Conservation (phyloP, 345 rosid species). For the Murraya paniculata region DNA sequence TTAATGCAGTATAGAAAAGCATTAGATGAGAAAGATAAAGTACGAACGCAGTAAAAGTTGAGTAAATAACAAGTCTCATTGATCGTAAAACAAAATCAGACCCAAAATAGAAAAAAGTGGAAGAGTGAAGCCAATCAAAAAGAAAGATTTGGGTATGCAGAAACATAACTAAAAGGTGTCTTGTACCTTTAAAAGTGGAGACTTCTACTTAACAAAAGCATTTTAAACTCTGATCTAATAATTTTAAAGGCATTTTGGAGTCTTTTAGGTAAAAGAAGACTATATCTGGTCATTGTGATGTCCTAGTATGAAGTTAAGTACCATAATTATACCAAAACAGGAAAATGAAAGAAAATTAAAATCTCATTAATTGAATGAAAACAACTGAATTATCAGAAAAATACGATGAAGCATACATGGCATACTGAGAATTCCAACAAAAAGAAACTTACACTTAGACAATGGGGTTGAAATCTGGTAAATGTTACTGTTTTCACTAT, state of each 20-base stretch:
- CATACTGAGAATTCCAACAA: constrained; percentile 1
- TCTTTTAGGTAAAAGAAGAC: constrained; percentile 9
- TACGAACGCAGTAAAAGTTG: background rate
- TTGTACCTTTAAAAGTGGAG: constrained; percentile 40
- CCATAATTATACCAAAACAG: background rate
- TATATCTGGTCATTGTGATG: background rate
- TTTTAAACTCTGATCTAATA: constrained; percentile 8
- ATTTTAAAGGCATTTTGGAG: constrained; percentile 11
- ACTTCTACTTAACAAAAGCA: constrained; percentile 46
- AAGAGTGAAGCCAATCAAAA: constrained; percentile 25
- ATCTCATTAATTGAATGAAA: background rate
- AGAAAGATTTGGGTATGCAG: constrained; percentile 19
- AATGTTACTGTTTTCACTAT: constrained; percentile 80
- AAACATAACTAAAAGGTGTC: constrained; percentile 17
- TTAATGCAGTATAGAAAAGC: constrained; percentile 13
- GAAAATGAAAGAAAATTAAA: background rate
- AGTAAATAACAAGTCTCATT: constrained; percentile 23
- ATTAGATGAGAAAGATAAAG: constrained; percentile 10
- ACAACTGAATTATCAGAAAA: background rate
- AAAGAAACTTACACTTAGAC: constrained; percentile 63
- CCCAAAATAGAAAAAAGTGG: constrained; percentile 5
- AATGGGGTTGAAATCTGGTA: constrained; percentile 80
- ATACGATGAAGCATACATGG: background rate
- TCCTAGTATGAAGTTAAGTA: constrained; percentile 41
- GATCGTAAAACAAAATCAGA: constrained; percentile 20